Base-by-base conservation (phyloP, 441 rosid species). In the Jatropha podagrica region DNA sequence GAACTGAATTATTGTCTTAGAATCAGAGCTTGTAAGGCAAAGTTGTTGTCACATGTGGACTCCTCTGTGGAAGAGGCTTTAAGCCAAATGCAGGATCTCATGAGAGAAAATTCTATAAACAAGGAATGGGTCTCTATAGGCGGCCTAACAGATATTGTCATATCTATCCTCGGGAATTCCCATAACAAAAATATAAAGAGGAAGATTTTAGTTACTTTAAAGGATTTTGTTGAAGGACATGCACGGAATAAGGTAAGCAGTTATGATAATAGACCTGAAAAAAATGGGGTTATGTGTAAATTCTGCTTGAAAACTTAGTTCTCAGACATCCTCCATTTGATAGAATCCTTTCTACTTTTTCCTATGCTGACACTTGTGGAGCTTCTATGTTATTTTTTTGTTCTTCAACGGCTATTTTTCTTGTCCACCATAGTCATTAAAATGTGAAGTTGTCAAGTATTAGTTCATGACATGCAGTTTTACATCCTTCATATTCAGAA, bases 91-190 rank as follows among this genome's bases (percentile, higher is more conserved):
- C 86, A 81, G 78, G 84, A 84, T 65, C 88, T 90, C 18, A 80
- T 88, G 81, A 82, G 83, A 78, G 94, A 90, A 63, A 86, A 81
- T 77, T 77, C 87, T 20, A 78, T 90, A 68, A 90, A 86, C 83
- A 88, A 86, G 81, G 89, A 88, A 68, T 90, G 94, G 94, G 74
- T 88, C 52, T 86, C 86, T 38, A 78, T 90, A 54, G 90, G 85
- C 66, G 91, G 89, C 51, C 87, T 90, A 51, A 84, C 87, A 4
- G 89, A 90, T 80, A 78, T 71, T 48, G 65, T 82, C 73, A 76
- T 82, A 63, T 74, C 79, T 65, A 83, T 88, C 69, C 88, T 90
- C 27, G 89, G 87, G 37, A 81, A 44, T 51, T 83, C 87, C 54
- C 89, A 41, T 54, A 84, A 85, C 79, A 85, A 80, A 76, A 81